These are phyloP conservation scores for Tolypocladium ophioglossoides DNA, from an alignment of 2,329 filamentous ascomycete species.

Conservation along the genomic window DNA sequence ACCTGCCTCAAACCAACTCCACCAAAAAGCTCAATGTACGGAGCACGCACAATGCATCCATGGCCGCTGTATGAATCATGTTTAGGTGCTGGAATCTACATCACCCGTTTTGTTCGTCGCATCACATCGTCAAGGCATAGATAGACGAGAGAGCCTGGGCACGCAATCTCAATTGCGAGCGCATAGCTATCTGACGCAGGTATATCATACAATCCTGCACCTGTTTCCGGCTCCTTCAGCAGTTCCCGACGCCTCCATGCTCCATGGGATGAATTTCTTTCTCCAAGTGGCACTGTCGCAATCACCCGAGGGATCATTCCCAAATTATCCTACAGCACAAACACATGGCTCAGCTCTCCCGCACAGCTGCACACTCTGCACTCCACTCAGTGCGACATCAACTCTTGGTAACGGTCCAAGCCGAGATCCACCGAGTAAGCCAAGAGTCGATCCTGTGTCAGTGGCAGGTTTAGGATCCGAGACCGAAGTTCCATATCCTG, in stretches of 20 bases:
- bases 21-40: neutral
- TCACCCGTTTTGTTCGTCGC: neutral
- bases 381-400: slow-evolving; percentile 38
- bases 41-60: too few relatives aligned
- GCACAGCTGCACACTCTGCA: neutral
- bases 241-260: neutral
- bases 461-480: slow-evolving; percentile 45
- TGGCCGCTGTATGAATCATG: too few relatives aligned
- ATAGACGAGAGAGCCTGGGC: neutral
- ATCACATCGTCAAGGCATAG: neutral
- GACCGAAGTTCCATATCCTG: slow-evolving; percentile 26
- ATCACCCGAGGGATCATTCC: neutral
- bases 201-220: neutral
- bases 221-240: neutral
- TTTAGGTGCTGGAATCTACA: neutral
- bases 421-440: slow-evolving; percentile 61
- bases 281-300: neutral
- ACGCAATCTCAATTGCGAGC: neutral
- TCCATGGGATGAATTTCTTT: neutral
- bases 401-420: slow-evolving; percentile 54
- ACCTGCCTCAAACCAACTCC: neutral
- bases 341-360: neutral
- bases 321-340: neutral
- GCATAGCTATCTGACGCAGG: neutral
- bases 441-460: slow-evolving; percentile 64